phyloP scores from a whole-genome alignment of 116 monocot genomes.

The Trichopus zeylanicus region DNA sequence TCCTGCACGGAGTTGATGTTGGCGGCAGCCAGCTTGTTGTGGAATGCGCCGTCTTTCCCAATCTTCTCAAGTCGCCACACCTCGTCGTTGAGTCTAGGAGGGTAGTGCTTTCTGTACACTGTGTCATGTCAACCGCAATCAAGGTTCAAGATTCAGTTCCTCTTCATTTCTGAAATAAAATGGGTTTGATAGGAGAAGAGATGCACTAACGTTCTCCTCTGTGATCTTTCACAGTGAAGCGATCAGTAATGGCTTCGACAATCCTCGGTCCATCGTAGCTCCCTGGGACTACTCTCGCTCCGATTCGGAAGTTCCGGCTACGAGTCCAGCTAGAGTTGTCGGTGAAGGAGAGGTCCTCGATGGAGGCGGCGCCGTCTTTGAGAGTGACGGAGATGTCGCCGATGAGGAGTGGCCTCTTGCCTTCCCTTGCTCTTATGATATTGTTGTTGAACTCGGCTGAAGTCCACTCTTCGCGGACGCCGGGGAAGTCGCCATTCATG shows the following conservation, averaged over 20 bases:
- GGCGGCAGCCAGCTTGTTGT: conserved; percentile 20
- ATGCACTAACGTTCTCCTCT: conserved; percentile 63
- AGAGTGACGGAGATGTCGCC: conserved; percentile 30
- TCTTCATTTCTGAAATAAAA: background rate
- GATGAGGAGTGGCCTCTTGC: conserved; percentile 51
- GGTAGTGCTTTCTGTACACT: conserved; percentile 68
- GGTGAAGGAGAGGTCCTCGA: conserved; percentile 47
- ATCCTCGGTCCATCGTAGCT: conserved; percentile 25
- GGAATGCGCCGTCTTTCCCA: conserved; percentile 48
- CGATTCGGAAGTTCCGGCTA: conserved; percentile 60
- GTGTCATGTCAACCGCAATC: no score
- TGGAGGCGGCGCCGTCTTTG: conserved; percentile 21
- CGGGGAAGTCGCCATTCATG: conserved; percentile 63
- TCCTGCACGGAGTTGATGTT: conserved; percentile 42
- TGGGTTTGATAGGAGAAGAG: background rate
- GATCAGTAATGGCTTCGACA: conserved; percentile 43
- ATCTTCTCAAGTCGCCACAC: conserved; percentile 75
- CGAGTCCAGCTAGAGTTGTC: conserved; percentile 75
- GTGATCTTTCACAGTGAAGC: conserved; percentile 64
- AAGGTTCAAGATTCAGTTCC: background rate
- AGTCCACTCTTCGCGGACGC: conserved; percentile 31
- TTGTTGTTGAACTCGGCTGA: conserved; percentile 38
- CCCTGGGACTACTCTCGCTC: conserved; percentile 25
- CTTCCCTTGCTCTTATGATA: conserved; percentile 40
- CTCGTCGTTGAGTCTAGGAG: conserved; percentile 42